Conservation (phyloP, 2,329 filamentous ascomycete genomes). For the Epichloe scottii region DNA sequence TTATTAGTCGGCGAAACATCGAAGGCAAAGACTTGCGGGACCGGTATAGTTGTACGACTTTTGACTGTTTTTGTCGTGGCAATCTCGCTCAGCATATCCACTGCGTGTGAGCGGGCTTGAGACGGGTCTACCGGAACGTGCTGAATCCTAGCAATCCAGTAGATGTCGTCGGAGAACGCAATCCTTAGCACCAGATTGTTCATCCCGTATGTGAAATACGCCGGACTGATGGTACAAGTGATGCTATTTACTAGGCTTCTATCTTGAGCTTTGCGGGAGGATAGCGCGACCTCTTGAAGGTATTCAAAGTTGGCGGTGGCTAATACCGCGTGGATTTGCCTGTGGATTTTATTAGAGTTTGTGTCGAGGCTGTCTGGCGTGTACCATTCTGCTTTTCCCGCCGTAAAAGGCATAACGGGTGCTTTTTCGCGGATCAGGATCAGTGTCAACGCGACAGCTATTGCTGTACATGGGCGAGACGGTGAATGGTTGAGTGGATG, state of each 20-base stretch:
- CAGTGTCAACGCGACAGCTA: too few species aligned
- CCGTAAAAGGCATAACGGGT: background rate
- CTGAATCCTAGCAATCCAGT: conserved; percentile 6
- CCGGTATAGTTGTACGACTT: conserved; percentile 5
- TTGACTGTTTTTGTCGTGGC: conserved; percentile 5
- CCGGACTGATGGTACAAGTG: conserved; percentile 2
- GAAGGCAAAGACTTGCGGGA: conserved; percentile 1
- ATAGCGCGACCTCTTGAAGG: conserved; percentile 2
- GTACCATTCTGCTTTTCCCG: background rate
- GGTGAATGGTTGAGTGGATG: too few species aligned
- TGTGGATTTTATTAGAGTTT: background rate
- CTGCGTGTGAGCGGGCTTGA: conserved; percentile 1
- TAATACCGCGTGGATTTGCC: conserved; percentile 3
- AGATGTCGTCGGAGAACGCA: conserved; percentile 3
- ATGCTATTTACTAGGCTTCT: background rate
- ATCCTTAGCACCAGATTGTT: conserved; percentile 6
- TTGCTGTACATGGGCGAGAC: too few species aligned
- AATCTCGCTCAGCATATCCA: conserved; percentile 7
- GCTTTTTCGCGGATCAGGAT: too few species aligned
- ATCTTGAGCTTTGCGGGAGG: conserved; percentile 3
- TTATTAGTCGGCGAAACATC: conserved; percentile 3
- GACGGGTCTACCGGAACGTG: conserved; percentile 1
- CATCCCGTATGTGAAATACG: conserved; percentile 9
- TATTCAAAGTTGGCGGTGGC: conserved; percentile 2
- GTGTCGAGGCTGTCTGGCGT: conserved; percentile 3